Evolutionary conservation across 2,329 filamentous ascomycete species (phyloP).

Genomic region (Thermomyces lanuginosus): DNA sequence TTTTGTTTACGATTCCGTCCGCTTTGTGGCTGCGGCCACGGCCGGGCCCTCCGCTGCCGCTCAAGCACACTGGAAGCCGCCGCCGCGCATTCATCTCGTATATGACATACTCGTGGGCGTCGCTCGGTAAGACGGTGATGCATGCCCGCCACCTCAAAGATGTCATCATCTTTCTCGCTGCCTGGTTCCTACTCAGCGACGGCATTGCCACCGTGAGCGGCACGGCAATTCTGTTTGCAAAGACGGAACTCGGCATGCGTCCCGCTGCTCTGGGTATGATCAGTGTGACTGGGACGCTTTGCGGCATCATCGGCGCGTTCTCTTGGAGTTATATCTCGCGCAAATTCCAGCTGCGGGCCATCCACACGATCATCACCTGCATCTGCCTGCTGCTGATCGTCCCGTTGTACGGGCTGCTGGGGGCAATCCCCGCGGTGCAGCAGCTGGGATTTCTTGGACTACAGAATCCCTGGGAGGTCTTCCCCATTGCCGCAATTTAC

Average conservation of each 20-base stretch:
- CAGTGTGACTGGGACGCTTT: conserved; percentile 75
- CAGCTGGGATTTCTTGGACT: conserved; percentile 62
- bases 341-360: conserved; percentile 51
- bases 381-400: conserved; percentile 84
- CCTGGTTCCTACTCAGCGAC: conserved; percentile 91
- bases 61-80: conserved; percentile 18
- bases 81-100: conserved; percentile 51
- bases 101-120: conserved; percentile 69
- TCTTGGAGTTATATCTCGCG: conserved; percentile 70
- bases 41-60: conserved; percentile 64
- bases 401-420: conserved; percentile 75
- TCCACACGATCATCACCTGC: conserved; percentile 83
- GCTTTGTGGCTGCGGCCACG: conserved; percentile 75
- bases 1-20: conserved; percentile 73
- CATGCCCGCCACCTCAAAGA: conserved; percentile 61
- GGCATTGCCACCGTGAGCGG: conserved; percentile 88
- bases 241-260: conserved; percentile 80
- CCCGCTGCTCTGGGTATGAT: conserved; percentile 79
- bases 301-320: conserved; percentile 75
- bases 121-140: conserved; percentile 62
- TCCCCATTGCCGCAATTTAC: conserved; percentile 75
- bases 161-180: conserved; percentile 67
- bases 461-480: conserved; percentile 97
- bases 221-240: conserved; percentile 88
- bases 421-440: conserved; percentile 67